Percentiles rank a stretch among this genome's conserved stretches.
phyloP scores from a whole-genome alignment of 805 yeast genomes.

The Clavispora santaluciae region DNA sequence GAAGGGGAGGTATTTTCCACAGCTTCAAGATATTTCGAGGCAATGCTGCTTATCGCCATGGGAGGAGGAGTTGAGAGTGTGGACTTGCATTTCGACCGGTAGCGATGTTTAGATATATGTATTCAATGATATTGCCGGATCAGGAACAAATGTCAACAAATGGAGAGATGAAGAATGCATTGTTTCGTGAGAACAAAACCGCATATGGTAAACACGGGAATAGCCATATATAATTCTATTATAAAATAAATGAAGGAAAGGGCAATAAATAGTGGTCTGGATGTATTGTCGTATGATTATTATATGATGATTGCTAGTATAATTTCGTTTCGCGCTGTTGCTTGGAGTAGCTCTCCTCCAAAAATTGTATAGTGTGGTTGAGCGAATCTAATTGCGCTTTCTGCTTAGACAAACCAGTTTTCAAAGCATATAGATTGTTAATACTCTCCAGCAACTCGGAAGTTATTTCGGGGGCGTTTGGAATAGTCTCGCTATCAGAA shows the following conservation, averaged over 20 bases:
- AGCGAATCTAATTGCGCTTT: conserved; percentile 31
- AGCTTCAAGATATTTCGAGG: conserved; percentile 33
- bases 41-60: conserved; percentile 24
- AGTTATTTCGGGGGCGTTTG: conserved; percentile 15
- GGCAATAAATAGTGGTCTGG: neutral
- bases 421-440: conserved; percentile 27
- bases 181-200: neutral
- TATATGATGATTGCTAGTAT: neutral
- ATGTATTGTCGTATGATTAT: neutral
- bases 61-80: conserved; percentile 17
- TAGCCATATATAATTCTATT: neutral
- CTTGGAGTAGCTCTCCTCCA: conserved; percentile 15
- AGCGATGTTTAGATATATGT: neutral
- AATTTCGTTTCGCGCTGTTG: conserved; percentile 5
- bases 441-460: conserved; percentile 27
- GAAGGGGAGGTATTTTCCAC: conserved; percentile 24
- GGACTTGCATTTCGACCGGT: neutral
- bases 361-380: conserved; percentile 25
- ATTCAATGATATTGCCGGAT: conserved; percentile 4
- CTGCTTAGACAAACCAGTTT: conserved; percentile 32
- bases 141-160: conserved; percentile 4
- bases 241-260: neutral
- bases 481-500: conserved; percentile 2
- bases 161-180: neutral
- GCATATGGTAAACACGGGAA: neutral